Evolutionary conservation across 257 asterid genomes (phyloP).

Genomic region (Capsicum baccatum): DNA sequence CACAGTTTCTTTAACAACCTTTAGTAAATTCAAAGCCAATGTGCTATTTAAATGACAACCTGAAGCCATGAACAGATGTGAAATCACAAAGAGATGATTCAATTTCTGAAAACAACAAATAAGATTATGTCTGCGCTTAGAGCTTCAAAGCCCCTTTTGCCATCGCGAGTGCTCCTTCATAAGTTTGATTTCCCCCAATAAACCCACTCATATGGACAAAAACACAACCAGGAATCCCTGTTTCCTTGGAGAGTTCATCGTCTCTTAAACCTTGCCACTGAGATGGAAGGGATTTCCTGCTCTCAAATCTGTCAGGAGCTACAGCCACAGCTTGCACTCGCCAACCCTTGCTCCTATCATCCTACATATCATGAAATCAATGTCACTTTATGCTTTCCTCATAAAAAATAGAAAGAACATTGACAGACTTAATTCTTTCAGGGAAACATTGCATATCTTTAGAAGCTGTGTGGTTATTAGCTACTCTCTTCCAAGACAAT

Average conservation of each 20-base stretch:
- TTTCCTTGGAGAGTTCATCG: conserved; percentile 34
- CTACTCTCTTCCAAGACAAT: neutral
- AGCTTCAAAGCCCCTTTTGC: conserved; percentile 39
- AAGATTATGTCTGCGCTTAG: neutral
- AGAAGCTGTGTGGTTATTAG: neutral
- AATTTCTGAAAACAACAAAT: neutral
- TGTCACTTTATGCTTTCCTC: neutral
- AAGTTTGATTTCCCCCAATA: conserved; percentile 42
- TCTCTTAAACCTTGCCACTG: conserved; percentile 39
- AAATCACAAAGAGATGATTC: neutral
- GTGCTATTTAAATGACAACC: neutral
- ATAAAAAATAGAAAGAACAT: neutral
- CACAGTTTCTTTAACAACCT: neutral
- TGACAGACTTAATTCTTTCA: neutral
- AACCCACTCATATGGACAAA: conserved; percentile 46
- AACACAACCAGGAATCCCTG: conserved; percentile 41
- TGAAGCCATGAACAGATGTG: neutral
- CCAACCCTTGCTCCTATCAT: conserved; percentile 42
- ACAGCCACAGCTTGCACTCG: conserved; percentile 41
- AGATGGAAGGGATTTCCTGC: conserved; percentile 36
- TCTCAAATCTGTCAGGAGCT: conserved; percentile 39
- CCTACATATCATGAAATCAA: conserved; percentile 31
- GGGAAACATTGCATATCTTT: neutral
- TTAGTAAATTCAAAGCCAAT: neutral
- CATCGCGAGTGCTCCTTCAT: conserved; percentile 41